phyloP scores from a whole-genome alignment of 768 basidiomycete species.

The Panus rudis region DNA sequence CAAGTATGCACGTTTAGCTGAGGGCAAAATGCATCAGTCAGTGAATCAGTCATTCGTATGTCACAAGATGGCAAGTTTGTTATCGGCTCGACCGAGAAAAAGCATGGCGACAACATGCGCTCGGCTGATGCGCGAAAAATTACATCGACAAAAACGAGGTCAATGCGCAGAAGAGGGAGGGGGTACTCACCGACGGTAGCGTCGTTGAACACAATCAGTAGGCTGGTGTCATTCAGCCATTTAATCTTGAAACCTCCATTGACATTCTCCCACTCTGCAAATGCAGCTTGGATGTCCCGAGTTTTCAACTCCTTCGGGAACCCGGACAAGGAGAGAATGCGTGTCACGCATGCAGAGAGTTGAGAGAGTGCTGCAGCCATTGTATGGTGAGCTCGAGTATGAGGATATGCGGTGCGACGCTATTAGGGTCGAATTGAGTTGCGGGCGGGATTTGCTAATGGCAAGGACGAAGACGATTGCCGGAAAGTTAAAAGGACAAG shows the following conservation, averaged over 20 bases:
- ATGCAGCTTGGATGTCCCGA: slow-evolving; percentile 88
- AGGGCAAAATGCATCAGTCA: neutral
- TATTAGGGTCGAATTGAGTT: slow-evolving; percentile 1
- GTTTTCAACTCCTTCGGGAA: slow-evolving; percentile 97
- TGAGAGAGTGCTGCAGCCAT: slow-evolving; percentile 74
- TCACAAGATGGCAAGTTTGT: too few species aligned
- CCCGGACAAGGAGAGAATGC: slow-evolving; percentile 87
- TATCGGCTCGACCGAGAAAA: too few species aligned
- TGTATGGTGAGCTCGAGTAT: slow-evolving; percentile 7
- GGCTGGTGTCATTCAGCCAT: slow-evolving; percentile 96
- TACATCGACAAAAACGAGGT: too few species aligned
- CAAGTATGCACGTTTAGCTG: slow-evolving; percentile 95
- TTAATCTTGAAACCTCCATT: slow-evolving; percentile 97
- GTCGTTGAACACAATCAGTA: slow-evolving; percentile 91
- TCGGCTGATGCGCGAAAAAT: neutral
- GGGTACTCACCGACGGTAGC: slow-evolving; percentile 72
- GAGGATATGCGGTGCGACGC: slow-evolving; percentile 9
- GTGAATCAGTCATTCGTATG: too few species aligned
- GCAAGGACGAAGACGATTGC: slow-evolving; percentile 12
- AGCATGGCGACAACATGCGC: neutral
- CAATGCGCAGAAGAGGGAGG: slow-evolving; percentile 4
- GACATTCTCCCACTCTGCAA: slow-evolving; percentile 80
- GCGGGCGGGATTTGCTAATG: slow-evolving; percentile 10
- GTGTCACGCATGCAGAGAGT: slow-evolving; percentile 91
- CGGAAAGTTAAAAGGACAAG: slow-evolving; percentile 11